Conservation (phyloP, 2,329 filamentous ascomycete genomes). For the Fusarium circinatum region DNA sequence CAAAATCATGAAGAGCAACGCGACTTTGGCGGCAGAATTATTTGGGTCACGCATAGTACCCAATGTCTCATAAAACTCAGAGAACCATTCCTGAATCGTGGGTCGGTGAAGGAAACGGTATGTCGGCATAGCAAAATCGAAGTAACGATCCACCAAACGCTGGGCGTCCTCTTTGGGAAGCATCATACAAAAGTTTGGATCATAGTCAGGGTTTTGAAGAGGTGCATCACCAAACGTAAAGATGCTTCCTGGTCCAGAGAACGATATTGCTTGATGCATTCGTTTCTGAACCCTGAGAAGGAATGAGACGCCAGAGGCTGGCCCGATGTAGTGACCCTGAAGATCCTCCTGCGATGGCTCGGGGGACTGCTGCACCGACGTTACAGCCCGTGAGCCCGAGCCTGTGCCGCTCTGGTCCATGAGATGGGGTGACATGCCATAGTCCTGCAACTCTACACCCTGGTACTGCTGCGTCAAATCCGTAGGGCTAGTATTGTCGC, state of each 20-base stretch:
- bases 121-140: conserved; percentile 66
- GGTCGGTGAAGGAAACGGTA: conserved; percentile 65
- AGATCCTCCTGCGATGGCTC: conserved; percentile 46
- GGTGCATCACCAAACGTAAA: conserved; percentile 63
- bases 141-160: conserved; percentile 60
- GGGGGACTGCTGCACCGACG: conserved; percentile 41
- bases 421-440: conserved; percentile 14
- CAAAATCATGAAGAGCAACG: conserved; percentile 61
- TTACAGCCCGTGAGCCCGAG: conserved; percentile 1
- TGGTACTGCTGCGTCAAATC: conserved; percentile 14
- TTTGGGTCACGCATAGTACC: conserved; percentile 42
- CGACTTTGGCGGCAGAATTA: conserved; percentile 47
- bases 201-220: conserved; percentile 49
- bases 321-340: conserved; percentile 48
- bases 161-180: conserved; percentile 50
- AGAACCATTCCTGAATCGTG: conserved; percentile 60
- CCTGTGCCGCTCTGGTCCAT: background rate
- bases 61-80: conserved; percentile 52
- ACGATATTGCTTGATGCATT: conserved; percentile 41
- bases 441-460: conserved; percentile 1
- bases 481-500: conserved; percentile 2
- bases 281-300: conserved; percentile 47
- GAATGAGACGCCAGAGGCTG: conserved; percentile 47
- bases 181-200: conserved; percentile 52
- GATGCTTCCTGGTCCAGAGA: conserved; percentile 49